These are phyloP conservation scores for Testicularia cyperi DNA, from an alignment of 1,284 basidiomycete genomes.

Conservation along the genomic window DNA sequence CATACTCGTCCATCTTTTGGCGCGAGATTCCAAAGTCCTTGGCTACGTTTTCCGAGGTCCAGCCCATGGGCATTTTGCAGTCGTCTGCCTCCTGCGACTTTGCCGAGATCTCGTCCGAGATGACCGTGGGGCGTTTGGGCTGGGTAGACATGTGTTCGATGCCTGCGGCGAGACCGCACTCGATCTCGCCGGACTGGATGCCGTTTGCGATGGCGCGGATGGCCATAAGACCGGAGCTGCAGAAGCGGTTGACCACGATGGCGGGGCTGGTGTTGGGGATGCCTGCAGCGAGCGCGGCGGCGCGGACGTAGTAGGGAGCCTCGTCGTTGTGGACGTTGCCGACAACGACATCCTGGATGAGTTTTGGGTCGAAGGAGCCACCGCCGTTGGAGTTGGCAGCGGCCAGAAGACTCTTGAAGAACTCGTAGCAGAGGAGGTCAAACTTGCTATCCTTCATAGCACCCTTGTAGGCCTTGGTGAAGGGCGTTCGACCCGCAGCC, in stretches of 20 bases:
- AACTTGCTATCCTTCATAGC: slow-evolving; percentile 72
- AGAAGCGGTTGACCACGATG: slow-evolving; percentile 63
- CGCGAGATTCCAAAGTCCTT: slow-evolving; percentile 76
- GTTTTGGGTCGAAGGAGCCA: slow-evolving; percentile 71
- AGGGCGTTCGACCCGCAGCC: slow-evolving; percentile 76
- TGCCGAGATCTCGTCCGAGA: slow-evolving; percentile 35
- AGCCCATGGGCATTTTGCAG: slow-evolving; percentile 73
- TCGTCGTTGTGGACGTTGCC: slow-evolving; percentile 61
- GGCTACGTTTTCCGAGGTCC: slow-evolving; percentile 77
- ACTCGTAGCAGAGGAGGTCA: slow-evolving; percentile 31
- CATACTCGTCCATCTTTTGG: slow-evolving; percentile 80
- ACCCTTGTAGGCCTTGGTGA: slow-evolving; percentile 75
- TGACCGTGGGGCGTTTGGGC: slow-evolving; percentile 26
- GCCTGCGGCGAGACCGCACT: slow-evolving; percentile 79
- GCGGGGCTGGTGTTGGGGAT: slow-evolving; percentile 76
- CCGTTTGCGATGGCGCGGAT: slow-evolving; percentile 78
- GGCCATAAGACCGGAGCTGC: slow-evolving; percentile 79
- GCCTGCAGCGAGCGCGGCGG: slow-evolving; percentile 77
- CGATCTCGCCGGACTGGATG: slow-evolving; percentile 77
- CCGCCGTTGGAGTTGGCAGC: no score
- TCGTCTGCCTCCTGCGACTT: slow-evolving; percentile 46
- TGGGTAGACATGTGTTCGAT: slow-evolving; percentile 73
- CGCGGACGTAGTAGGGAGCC: slow-evolving; percentile 51
- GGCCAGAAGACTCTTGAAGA: slow-evolving; percentile 66
- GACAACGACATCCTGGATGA: slow-evolving; percentile 77